These are phyloP conservation scores for Teunomyces kruisii DNA, from an alignment of 805 yeast species.

Conservation along the genomic window DNA sequence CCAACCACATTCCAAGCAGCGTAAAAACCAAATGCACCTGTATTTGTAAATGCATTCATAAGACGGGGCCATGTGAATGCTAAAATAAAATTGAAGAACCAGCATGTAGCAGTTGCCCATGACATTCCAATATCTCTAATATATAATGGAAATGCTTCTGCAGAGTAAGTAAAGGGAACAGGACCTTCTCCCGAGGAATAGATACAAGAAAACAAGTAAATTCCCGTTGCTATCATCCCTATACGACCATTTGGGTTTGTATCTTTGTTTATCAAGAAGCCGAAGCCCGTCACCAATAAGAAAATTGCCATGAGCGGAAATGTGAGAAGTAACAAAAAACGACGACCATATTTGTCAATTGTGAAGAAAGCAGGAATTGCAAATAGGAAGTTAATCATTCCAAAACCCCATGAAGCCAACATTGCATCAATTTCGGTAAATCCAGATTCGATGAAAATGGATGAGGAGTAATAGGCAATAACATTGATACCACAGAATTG, in stretches of 20 bases:
- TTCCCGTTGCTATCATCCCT: slow-evolving; percentile 70
- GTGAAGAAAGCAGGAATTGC: slow-evolving; percentile 82
- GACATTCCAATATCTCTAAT: slow-evolving; percentile 82
- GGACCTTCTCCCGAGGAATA: slow-evolving; percentile 89
- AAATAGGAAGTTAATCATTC: slow-evolving; percentile 74
- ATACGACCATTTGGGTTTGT: slow-evolving; percentile 48
- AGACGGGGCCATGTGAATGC: slow-evolving; percentile 82
- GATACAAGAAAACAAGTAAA: slow-evolving; percentile 68
- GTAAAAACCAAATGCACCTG: slow-evolving; percentile 87
- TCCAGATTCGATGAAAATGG: slow-evolving; percentile 69
- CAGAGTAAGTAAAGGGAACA: slow-evolving; percentile 85
- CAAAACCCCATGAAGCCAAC: slow-evolving; percentile 85
- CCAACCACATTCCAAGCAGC: slow-evolving; percentile 82
- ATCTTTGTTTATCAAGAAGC: slow-evolving; percentile 63
- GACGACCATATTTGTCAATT: slow-evolving; percentile 76
- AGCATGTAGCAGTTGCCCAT: slow-evolving; percentile 70
- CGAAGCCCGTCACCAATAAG: slow-evolving; percentile 62
- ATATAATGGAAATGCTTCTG: slow-evolving; percentile 79
- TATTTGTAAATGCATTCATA: slow-evolving; percentile 62
- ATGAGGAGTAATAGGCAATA: slow-evolving; percentile 80
- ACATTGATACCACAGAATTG: slow-evolving; percentile 90
- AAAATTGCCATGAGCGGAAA: slow-evolving; percentile 67
- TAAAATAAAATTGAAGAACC: slow-evolving; percentile 70
- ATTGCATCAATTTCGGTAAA: slow-evolving; percentile 62
- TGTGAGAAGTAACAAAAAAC: slow-evolving; percentile 55